Percentiles rank a stretch among this genome's conserved stretches.
These are phyloP conservation scores for Fusarium odoratissimum DNA, from an alignment of 2,329 filamentous ascomycete species.

Conservation along the genomic window DNA sequence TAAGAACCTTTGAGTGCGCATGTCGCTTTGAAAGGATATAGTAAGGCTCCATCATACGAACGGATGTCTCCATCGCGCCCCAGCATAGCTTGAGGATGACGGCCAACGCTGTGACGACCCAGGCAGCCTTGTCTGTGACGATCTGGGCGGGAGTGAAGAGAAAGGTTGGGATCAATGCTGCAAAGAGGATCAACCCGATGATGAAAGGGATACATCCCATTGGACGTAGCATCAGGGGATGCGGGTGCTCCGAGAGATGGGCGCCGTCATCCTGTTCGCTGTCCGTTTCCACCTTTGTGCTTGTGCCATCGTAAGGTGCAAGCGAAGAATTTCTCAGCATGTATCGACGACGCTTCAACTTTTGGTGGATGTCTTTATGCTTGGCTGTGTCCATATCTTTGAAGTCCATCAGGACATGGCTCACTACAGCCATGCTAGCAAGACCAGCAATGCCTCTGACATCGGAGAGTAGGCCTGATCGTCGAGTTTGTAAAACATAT, in stretches of 20 bases:
- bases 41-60: slow-evolving; percentile 81
- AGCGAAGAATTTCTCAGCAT: slow-evolving; percentile 77
- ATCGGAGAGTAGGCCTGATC: slow-evolving; percentile 74
- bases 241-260: slow-evolving; percentile 69
- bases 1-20: slow-evolving; percentile 73
- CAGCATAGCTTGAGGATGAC: slow-evolving; percentile 76
- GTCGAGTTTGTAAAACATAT: slow-evolving; percentile 69
- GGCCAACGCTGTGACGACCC: slow-evolving; percentile 73
- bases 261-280: slow-evolving; percentile 61
- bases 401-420: slow-evolving; percentile 80
- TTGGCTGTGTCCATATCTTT: slow-evolving; percentile 76
- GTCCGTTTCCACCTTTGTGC: slow-evolving; percentile 53
- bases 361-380: slow-evolving; percentile 74
- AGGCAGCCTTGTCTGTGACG: slow-evolving; percentile 71
- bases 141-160: slow-evolving; percentile 68
- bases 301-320: slow-evolving; percentile 69
- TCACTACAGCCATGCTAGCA: slow-evolving; percentile 79
- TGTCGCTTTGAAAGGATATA: slow-evolving; percentile 75
- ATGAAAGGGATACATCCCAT: slow-evolving; percentile 71
- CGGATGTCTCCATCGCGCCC: slow-evolving; percentile 74
- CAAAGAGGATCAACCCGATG: slow-evolving; percentile 65
- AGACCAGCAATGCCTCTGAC: slow-evolving; percentile 79
- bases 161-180: slow-evolving; percentile 68
- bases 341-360: slow-evolving; percentile 74
- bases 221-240: slow-evolving; percentile 75